phyloP scores from a whole-genome alignment of 139 green algal genomes.

The Chlorella sp. region DNA sequence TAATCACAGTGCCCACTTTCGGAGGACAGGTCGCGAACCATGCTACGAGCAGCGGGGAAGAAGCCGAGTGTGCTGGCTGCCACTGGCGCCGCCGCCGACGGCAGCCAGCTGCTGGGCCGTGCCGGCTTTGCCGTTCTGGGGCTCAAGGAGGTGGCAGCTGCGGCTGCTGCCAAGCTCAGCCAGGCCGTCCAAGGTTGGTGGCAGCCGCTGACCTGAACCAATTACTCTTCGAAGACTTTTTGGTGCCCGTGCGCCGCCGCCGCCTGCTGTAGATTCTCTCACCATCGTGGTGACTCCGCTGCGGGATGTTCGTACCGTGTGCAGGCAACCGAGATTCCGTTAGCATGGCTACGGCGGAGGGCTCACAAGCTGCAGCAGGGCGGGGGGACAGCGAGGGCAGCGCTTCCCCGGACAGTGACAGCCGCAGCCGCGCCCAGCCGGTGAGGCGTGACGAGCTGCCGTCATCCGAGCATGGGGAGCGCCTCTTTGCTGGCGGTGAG shows the following conservation, averaged over 20 bases:
- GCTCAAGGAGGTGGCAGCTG: neutral
- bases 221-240: too few relatives aligned
- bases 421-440: neutral
- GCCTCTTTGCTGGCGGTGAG: neutral
- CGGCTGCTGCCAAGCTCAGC: neutral
- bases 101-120: neutral
- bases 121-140: neutral
- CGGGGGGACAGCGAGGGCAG: neutral
- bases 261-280: too few relatives aligned
- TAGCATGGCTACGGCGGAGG: neutral
- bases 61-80: neutral
- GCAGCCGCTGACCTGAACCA: neutral
- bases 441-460: neutral
- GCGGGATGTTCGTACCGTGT: too few relatives aligned
- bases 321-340: neutral
- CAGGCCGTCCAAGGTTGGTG: constrained; percentile 3
- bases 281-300: too few relatives aligned
- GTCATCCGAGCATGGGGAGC: neutral
- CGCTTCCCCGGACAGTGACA: neutral
- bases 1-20: too few relatives aligned
- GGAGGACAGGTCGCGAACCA: neutral
- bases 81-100: neutral
- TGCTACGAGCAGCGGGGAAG: neutral
- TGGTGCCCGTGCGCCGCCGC: too few relatives aligned
- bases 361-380: neutral